A percentile compares a stretch with the other conserved stretches of the same genome.
These are phyloP conservation scores for Crucihimalaya himalaica DNA, from an alignment of 345 rosid species.

Conservation along the genomic window DNA sequence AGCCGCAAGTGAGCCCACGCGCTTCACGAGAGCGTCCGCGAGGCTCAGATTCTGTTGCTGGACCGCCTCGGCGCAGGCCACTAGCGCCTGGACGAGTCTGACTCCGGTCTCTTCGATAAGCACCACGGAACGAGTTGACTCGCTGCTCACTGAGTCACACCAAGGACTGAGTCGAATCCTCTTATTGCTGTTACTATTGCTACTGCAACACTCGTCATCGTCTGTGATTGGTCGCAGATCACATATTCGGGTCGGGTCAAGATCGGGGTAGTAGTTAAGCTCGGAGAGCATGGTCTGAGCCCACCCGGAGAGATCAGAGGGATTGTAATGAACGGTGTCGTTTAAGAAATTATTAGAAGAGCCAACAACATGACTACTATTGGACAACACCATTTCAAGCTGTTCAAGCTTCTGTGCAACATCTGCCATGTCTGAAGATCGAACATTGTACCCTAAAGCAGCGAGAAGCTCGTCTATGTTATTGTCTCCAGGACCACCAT, in stretches of 20 bases:
- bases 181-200: slow-evolving; percentile 34
- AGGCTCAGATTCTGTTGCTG: slow-evolving; percentile 60
- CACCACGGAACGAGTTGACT: slow-evolving; percentile 55
- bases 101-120: slow-evolving; percentile 72
- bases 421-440: slow-evolving; percentile 79
- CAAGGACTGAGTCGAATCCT: slow-evolving; percentile 41
- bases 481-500: slow-evolving; percentile 53
- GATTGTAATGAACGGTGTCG: slow-evolving; percentile 77
- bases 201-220: slow-evolving; percentile 28
- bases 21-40: slow-evolving; percentile 66
- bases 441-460: slow-evolving; percentile 76
- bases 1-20: slow-evolving; percentile 50
- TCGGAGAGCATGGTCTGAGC: slow-evolving; percentile 66
- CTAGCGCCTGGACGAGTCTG: slow-evolving; percentile 63
- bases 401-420: slow-evolving; percentile 86
- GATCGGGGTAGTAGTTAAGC: slow-evolving; percentile 46
- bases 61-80: slow-evolving; percentile 77
- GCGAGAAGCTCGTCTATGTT: slow-evolving; percentile 81
- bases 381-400: slow-evolving; percentile 76
- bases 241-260: slow-evolving; percentile 18
- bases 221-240: slow-evolving; percentile 60
- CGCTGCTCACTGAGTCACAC: slow-evolving; percentile 12
- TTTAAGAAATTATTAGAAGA: slow-evolving; percentile 42
- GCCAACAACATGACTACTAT: slow-evolving; percentile 53
- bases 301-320: slow-evolving; percentile 78